Evolutionary conservation across 1,139 yeast species (phyloP), one percentile per base, ranked within the genome.

Genomic region (Protomyces macrosporus): DNA sequence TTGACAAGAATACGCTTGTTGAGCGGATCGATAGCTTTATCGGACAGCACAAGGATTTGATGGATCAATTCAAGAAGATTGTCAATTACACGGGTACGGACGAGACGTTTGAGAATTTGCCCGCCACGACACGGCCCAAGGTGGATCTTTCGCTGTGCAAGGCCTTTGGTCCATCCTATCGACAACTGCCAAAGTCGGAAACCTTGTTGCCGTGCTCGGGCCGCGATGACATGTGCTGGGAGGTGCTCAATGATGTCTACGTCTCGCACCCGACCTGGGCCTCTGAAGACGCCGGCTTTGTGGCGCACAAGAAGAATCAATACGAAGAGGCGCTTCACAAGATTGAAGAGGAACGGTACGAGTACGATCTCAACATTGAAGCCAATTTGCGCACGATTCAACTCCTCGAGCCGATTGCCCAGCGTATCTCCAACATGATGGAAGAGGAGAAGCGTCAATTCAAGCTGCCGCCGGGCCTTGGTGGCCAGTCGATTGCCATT

Each of bases 231-330:
- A 89, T 95, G 95, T 95, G 98, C 74, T 91, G 98, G 98, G 98
- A 93, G 74, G 97, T 93, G 34, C 81, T 95, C 70, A 93, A 93
- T 75, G 98, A 93, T 74, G 98, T 93, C 76, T 95, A 98, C 98
- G 98, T 93, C 34, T 97, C 97, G 2, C 98, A 91, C 75, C 99
- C 99, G 45, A 95, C 97, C 5, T 95, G 98, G 98, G 98, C 98
- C 1, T 91, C 98, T 0, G 98, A 93, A 75, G 98, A 95, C 74
- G 89, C 97, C 33, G 98, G 98, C 0, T 93, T 91, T 72, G 91
- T 93, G 73, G 97, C 98, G 16, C 98, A 95, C 75, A 85, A 98
- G 70, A 93, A 95, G 75, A 93, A 95, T 73, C 98, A 93, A 76
- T 93, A 91, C 74, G 98, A 93, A 76, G 98, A 93, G 75, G 89